Percentiles rank a stretch among this genome's conserved stretches.
phyloP scores from a whole-genome alignment of 257 asterid genomes.

The Ligustrum vulgare region DNA sequence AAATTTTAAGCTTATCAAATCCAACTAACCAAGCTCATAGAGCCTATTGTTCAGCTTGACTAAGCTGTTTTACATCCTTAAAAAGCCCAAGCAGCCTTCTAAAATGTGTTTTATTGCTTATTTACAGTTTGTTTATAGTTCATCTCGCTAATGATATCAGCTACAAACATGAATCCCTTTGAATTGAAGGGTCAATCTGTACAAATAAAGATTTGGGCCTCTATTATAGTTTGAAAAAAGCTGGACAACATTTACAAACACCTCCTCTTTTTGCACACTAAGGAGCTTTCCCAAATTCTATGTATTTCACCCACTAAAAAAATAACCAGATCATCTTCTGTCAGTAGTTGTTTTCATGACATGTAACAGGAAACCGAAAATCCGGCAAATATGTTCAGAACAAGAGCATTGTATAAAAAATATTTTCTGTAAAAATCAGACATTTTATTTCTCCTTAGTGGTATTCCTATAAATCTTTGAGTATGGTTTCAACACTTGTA shows the following conservation, averaged over 20 bases:
- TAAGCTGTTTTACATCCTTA: neutral
- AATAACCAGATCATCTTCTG: too few relatives aligned
- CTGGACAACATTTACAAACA: neutral
- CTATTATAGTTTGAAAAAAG: neutral
- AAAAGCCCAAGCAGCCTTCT: neutral
- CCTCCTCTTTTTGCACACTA: constrained; percentile 11
- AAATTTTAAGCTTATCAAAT: neutral
- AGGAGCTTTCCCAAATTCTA: neutral
- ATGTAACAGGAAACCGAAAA: neutral
- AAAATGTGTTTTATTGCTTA: neutral
- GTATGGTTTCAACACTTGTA: neutral
- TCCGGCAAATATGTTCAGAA: neutral
- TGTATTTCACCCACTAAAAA: constrained; percentile 6
- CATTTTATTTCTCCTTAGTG: neutral
- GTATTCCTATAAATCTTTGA: neutral
- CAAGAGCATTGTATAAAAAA: neutral
- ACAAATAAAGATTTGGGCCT: neutral
- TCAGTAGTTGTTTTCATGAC: constrained; percentile 3
- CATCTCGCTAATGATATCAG: neutral
- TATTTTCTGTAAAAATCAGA: neutral
- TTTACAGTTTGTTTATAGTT: neutral
- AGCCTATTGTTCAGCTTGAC: neutral
- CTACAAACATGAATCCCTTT: neutral
- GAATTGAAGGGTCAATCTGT: neutral
- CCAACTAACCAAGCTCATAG: neutral